Percentiles rank a stretch among this genome's conserved stretches.
Conservation (phyloP, 805 yeast species). For the Kodamaea jinghongensis region DNA sequence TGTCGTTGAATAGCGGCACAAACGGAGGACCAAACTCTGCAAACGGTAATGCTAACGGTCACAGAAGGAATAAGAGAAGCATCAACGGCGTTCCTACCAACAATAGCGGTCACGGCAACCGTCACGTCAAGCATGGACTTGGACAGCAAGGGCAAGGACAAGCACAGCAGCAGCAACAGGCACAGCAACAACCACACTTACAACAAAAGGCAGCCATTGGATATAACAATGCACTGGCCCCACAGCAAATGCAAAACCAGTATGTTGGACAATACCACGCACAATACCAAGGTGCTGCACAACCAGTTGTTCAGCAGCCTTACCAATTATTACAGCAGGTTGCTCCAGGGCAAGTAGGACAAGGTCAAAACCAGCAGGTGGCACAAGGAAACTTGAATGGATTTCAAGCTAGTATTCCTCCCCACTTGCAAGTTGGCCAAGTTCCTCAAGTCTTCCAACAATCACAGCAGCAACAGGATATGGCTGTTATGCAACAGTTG, state of each 20-base stretch:
- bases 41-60: slow-evolving; percentile 10
- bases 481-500: slow-evolving; percentile 43
- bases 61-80: slow-evolving; percentile 24
- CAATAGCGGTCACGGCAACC: slow-evolving; percentile 3
- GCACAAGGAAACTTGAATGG: slow-evolving; percentile 1
- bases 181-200: slow-evolving; percentile 7
- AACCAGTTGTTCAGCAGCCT: slow-evolving; percentile 2
- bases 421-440: slow-evolving; percentile 7
- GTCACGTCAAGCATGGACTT: slow-evolving; percentile 5
- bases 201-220: no score
- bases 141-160: slow-evolving; percentile 12
- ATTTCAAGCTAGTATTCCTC: slow-evolving; percentile 1
- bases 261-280: slow-evolving; percentile 5
- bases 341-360: neutral
- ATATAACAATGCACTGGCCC: neutral
- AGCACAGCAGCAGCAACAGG: slow-evolving; percentile 14
- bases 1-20: slow-evolving; percentile 13
- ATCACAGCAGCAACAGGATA: slow-evolving; percentile 21
- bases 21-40: slow-evolving; percentile 3
- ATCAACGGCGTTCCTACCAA: slow-evolving; percentile 4
- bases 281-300: slow-evolving; percentile 10
- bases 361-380: neutral
- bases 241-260: slow-evolving; percentile 8
- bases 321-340: slow-evolving; percentile 2
- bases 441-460: slow-evolving; percentile 2